Evolutionary conservation across 2,329 filamentous ascomycete genomes (phyloP).

Genomic region (Fusarium haematococcum): DNA sequence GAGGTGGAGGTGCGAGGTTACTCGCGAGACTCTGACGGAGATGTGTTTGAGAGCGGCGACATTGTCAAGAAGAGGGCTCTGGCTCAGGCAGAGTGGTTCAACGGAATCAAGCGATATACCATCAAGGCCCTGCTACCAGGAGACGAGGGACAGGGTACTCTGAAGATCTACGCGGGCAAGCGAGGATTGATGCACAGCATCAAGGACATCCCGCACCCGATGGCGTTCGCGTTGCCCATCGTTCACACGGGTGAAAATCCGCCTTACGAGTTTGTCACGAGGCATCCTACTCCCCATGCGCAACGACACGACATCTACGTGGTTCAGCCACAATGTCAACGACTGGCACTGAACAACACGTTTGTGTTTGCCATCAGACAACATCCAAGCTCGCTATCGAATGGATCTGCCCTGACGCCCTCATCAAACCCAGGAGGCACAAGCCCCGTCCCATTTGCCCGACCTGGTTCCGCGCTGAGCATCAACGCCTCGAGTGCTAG

Average conservation of each 20-base stretch:
- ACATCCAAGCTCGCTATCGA: slow-evolving; percentile 74
- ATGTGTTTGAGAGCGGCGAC: slow-evolving; percentile 93
- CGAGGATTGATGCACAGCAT: slow-evolving; percentile 97
- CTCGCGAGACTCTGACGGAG: slow-evolving; percentile 86
- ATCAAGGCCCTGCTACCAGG: slow-evolving; percentile 92
- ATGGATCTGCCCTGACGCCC: slow-evolving; percentile 55
- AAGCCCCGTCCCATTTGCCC: slow-evolving; percentile 71
- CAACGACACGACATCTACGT: slow-evolving; percentile 97
- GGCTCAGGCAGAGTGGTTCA: slow-evolving; percentile 91
- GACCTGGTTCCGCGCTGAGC: slow-evolving; percentile 73
- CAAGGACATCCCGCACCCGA: slow-evolving; percentile 92
- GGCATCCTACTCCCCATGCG: slow-evolving; percentile 97
- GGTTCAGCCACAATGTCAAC: slow-evolving; percentile 91
- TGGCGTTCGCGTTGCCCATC: slow-evolving; percentile 91
- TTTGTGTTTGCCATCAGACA: slow-evolving; percentile 97
- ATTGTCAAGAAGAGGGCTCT: slow-evolving; percentile 86
- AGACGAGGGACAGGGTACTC: slow-evolving; percentile 86
- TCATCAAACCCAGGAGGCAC: slow-evolving; percentile 60
- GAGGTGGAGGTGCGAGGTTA: slow-evolving; percentile 90
- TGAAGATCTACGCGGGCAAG: slow-evolving; percentile 95
- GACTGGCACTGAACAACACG: slow-evolving; percentile 92
- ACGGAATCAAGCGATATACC: slow-evolving; percentile 89
- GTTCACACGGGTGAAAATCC: slow-evolving; percentile 93
- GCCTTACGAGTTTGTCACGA: slow-evolving; percentile 89
- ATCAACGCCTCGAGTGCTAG: slow-evolving; percentile 70